Base-by-base conservation (phyloP, 371 early-diverging fungal species). In the Catenaria anguillulae region DNA sequence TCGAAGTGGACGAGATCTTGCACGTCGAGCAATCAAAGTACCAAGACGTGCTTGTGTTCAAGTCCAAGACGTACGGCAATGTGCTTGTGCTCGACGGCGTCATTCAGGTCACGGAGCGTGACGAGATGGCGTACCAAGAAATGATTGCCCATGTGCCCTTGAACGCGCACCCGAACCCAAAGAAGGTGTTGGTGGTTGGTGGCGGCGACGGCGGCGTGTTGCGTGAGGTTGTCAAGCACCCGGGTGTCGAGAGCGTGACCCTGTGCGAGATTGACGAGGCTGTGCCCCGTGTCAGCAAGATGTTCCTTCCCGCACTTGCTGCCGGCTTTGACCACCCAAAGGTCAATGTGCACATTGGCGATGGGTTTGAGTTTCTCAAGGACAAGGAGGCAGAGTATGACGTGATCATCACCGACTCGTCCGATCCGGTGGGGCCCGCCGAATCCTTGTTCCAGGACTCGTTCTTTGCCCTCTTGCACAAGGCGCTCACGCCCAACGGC, bases 131-230 rank as follows among this genome's bases (percentile, higher is more conserved):
- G 79, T 94, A 95, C 77, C 96, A 97, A 77, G 97, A 97, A 78
- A 95, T 94, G 95, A 93, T 95, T 75, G 88, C 95, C 60, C 92
- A 95, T 68, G 76, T 92, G 59, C 92, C 97, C 36, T 76, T 97
- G 77, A 90, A 85, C 76, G 79, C 91, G 62, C 97, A 97, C 77
- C 90, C 95, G 62, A 82, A 89, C 80, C 97, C 97, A 65, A 84
- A 87, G 74, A 85, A 90, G 75, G 93, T 96, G 45, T 82, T 97
- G 63, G 96, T 97, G 58, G 92, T 97, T 73, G 97, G 97, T 67
- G 97, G 97, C 68, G 97, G 97, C 65, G 97, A 97, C 70, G 97
- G 96, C 71, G 97, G 97, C 69, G 93, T 97, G 40, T 80, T 97
- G 52, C 90, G 97, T 65, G 97, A 97, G 73, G 81, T 92, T 56